A percentile compares a stretch with the other conserved stretches of the same genome.
These are phyloP conservation scores for Thelonectria discophora DNA, from an alignment of 2,329 filamentous ascomycete species.

Conservation along the genomic window DNA sequence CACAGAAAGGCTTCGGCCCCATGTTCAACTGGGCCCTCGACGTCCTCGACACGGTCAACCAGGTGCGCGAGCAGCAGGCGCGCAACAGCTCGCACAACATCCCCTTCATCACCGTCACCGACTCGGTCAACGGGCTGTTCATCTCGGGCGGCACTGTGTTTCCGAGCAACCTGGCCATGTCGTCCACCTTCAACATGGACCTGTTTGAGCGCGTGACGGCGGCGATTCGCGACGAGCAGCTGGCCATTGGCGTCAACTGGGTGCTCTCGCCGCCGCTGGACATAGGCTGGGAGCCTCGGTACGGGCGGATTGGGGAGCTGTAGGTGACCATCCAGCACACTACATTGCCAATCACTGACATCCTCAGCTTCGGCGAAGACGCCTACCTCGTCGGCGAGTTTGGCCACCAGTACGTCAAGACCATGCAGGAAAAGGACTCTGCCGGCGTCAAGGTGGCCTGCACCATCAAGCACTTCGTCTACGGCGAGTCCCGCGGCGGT, in stretches of 20 bases:
- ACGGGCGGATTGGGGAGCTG: conserved; percentile 36
- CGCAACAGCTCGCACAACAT: conserved; percentile 29
- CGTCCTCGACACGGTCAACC: conserved; percentile 40
- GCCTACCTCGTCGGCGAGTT: conserved; percentile 45
- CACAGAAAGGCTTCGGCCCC: conserved; percentile 37
- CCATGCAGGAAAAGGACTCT: conserved; percentile 47
- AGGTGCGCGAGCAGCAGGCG: conserved; percentile 32
- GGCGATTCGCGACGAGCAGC: conserved; percentile 45
- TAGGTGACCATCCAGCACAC: neutral
- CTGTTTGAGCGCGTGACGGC: conserved; percentile 41
- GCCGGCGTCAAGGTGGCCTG: conserved; percentile 47
- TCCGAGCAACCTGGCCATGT: conserved; percentile 44
- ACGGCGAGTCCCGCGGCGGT: conserved; percentile 45
- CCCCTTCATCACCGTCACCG: conserved; percentile 31
- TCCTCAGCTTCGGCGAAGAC: conserved; percentile 46
- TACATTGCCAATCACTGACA: neutral
- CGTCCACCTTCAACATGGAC: conserved; percentile 43
- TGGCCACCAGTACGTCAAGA: conserved; percentile 45
- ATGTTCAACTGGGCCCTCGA: conserved; percentile 44
- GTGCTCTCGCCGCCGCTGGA: conserved; percentile 47
- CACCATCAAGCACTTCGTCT: conserved; percentile 50
- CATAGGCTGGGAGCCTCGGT: conserved; percentile 45
- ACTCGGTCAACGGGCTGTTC: conserved; percentile 44
- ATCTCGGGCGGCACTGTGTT: conserved; percentile 45
- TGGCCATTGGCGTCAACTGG: conserved; percentile 45